phyloP scores from a whole-genome alignment of 1,139 yeast species.

The Candida tetrigidarum region DNA sequence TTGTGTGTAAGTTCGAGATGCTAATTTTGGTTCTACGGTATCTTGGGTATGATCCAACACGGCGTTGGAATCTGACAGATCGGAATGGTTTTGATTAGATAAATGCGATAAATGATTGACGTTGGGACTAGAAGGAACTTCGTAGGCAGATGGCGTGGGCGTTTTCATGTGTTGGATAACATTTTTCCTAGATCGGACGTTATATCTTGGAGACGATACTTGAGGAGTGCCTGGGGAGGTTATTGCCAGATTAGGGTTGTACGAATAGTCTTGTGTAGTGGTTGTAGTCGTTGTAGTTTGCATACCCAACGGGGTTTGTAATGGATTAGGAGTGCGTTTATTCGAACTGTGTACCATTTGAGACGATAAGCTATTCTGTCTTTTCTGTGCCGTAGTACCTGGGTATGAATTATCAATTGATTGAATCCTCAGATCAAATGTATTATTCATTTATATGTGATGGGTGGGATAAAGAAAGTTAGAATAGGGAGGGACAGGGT shows the following conservation, averaged over 20 bases:
- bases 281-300: too few species aligned
- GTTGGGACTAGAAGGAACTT: slow-evolving; percentile 47
- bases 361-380: slow-evolving; percentile 45
- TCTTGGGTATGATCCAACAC: slow-evolving; percentile 15
- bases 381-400: slow-evolving; percentile 33
- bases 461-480: background rate
- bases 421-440: slow-evolving; percentile 14
- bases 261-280: slow-evolving; percentile 15
- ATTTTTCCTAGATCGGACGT: slow-evolving; percentile 14
- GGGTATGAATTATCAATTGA: slow-evolving; percentile 12
- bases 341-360: slow-evolving; percentile 37
- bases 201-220: slow-evolving; percentile 11
- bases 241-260: slow-evolving; percentile 8
- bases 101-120: slow-evolving; percentile 31
- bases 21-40: slow-evolving; percentile 8
- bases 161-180: slow-evolving; percentile 29
- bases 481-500: background rate
- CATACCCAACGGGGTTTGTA: slow-evolving; percentile 17
- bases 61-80: slow-evolving; percentile 46
- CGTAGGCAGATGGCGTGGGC: slow-evolving; percentile 49
- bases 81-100: slow-evolving; percentile 39
- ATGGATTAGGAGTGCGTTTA: slow-evolving; percentile 37
- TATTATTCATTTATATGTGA: slow-evolving; percentile 10
- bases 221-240: slow-evolving; percentile 14
- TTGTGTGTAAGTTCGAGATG: slow-evolving; percentile 6